Percentiles rank a stretch among this genome's conserved stretches.
Evolutionary conservation across 1,139 yeast genomes (phyloP).

Genomic region (Candida labiduridarum): DNA sequence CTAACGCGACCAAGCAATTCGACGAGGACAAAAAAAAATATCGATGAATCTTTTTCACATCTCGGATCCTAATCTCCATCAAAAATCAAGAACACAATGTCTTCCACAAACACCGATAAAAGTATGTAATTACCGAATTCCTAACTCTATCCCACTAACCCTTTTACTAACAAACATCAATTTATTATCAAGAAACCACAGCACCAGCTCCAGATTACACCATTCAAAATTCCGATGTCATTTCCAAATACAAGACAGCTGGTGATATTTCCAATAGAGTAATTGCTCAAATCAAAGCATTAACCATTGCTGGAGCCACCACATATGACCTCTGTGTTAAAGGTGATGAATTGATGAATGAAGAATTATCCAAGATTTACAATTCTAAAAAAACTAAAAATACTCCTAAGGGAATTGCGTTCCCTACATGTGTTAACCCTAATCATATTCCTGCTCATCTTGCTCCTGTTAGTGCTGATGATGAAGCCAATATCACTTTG

Average conservation of each 20-base stretch:
- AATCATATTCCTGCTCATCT: conserved; percentile 74
- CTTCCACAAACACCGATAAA: too few relatives aligned
- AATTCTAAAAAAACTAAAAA: conserved; percentile 61
- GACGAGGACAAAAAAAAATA: too few relatives aligned
- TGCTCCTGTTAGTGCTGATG: conserved; percentile 63
- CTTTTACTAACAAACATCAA: too few relatives aligned
- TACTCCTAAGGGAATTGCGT: conserved; percentile 69
- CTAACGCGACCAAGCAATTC: too few relatives aligned
- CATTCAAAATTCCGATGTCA: conserved; percentile 70
- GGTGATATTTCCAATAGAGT: conserved; percentile 69
- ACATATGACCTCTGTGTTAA: conserved; percentile 59
- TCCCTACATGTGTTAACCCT: conserved; percentile 78
- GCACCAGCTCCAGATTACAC: conserved; percentile 45
- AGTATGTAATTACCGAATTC: too few relatives aligned
- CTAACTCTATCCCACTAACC: too few relatives aligned
- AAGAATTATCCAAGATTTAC: conserved; percentile 65
- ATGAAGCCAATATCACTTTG: conserved; percentile 58
- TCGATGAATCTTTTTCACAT: too few relatives aligned
- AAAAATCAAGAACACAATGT: too few relatives aligned
- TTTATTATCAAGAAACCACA: conserved; percentile 3
- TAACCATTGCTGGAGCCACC: conserved; percentile 64
- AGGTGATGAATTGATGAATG: conserved; percentile 67
- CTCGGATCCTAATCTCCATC: too few relatives aligned
- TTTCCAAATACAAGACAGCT: conserved; percentile 73
- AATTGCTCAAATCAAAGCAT: conserved; percentile 56